Evolutionary conservation across 257 asterid species (phyloP).

Genomic region (Capsicum baccatum): DNA sequence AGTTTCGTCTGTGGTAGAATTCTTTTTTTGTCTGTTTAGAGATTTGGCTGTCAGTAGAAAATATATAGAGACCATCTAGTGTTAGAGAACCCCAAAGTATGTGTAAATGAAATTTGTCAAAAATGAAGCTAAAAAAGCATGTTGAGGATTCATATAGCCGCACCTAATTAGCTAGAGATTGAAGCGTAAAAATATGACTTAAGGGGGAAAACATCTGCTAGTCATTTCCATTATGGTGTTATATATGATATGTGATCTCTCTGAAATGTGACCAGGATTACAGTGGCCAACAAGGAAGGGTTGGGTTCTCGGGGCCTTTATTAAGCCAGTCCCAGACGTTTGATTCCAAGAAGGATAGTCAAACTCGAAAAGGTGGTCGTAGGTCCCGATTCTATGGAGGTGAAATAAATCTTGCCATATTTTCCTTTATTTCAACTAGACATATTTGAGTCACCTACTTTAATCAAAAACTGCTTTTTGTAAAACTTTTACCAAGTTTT

Average conservation of each 20-base stretch:
- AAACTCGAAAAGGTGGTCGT: constrained; percentile 43
- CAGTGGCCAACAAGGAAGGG: constrained; percentile 46
- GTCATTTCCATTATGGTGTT: not conserved
- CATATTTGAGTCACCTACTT: not conserved
- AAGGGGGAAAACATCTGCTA: not conserved
- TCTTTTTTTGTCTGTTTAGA: not conserved
- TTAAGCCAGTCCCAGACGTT: constrained; percentile 41
- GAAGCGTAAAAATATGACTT: not conserved
- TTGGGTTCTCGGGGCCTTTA: constrained; percentile 63
- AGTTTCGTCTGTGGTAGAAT: not conserved
- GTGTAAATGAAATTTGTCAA: not conserved
- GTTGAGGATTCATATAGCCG: not conserved
- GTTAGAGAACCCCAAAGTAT: not conserved
- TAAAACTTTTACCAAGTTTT: not conserved
- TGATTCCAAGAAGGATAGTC: constrained; percentile 42
- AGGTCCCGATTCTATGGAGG: constrained; percentile 79
- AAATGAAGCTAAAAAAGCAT: not conserved
- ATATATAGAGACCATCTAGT: constrained; percentile 5
- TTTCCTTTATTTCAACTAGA: not conserved
- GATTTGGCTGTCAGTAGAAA: not conserved
- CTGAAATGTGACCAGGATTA: constrained; percentile 47
- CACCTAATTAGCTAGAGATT: constrained; percentile 4
- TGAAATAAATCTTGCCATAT: constrained; percentile 28
- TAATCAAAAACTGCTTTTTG: not conserved
- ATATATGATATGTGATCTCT: not conserved